Conservation (phyloP, 2,329 filamentous ascomycete genomes). For the Neurospora crassa region DNA sequence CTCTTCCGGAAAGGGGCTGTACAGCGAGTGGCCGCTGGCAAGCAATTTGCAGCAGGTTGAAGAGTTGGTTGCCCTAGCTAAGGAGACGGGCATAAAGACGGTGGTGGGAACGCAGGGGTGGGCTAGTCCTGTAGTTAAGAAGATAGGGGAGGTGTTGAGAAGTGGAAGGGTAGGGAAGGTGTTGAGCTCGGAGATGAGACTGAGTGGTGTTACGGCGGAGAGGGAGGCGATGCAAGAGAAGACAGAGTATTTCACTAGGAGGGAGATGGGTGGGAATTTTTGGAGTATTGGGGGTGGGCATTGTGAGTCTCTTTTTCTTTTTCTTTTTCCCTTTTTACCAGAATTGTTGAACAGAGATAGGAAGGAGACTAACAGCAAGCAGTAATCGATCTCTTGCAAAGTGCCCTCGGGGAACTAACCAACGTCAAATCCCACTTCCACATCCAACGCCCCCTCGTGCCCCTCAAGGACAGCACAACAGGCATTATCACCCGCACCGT, state of each 20-base stretch:
- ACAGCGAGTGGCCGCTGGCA: slow-evolving; percentile 50
- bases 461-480: slow-evolving; percentile 27
- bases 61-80: slow-evolving; percentile 30
- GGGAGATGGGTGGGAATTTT: slow-evolving; percentile 35
- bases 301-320: slow-evolving; percentile 21
- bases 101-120: slow-evolving; percentile 44
- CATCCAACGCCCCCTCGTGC: slow-evolving; percentile 32
- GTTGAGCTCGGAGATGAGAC: slow-evolving; percentile 37
- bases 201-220: slow-evolving; percentile 26
- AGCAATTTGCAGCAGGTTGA: slow-evolving; percentile 29
- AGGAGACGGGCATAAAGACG: slow-evolving; percentile 25
- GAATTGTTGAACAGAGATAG: too few relatives aligned
- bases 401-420: slow-evolving; percentile 32
- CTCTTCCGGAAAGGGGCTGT: slow-evolving; percentile 23
- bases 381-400: slow-evolving; percentile 37
- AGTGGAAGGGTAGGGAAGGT: slow-evolving; percentile 41
- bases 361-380: slow-evolving; percentile 8
- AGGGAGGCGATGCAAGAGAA: slow-evolving; percentile 24
- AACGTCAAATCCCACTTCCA: slow-evolving; percentile 31
- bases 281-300: slow-evolving; percentile 34
- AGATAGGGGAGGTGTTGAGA: slow-evolving; percentile 34
- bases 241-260: slow-evolving; percentile 38
- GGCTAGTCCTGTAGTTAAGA: slow-evolving; percentile 32
- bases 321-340: not conserved
- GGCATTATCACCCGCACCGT: slow-evolving; percentile 18